phyloP scores from a whole-genome alignment of 805 yeast species.

The Peterozyma xylosa region DNA sequence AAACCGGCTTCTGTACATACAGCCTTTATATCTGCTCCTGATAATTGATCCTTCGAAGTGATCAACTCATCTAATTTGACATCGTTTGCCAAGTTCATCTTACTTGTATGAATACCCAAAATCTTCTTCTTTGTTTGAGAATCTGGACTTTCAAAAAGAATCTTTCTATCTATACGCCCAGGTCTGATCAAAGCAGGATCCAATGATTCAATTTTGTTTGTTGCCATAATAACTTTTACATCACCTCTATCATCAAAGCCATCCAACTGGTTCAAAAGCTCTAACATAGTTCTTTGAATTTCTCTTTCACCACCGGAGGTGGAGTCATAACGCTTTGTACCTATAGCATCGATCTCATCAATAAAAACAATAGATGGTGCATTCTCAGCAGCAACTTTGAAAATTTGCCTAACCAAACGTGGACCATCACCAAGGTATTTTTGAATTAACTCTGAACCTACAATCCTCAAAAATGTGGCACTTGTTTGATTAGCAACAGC shows the following conservation, averaged over 20 bases:
- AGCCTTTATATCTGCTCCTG: slow-evolving; percentile 97
- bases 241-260: slow-evolving; percentile 97
- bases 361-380: slow-evolving; percentile 98
- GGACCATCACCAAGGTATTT: slow-evolving; percentile 98
- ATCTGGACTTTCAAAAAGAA: slow-evolving; percentile 93
- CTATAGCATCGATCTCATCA: slow-evolving; percentile 98
- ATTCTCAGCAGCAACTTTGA: slow-evolving; percentile 93
- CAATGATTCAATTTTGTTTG: slow-evolving; percentile 86
- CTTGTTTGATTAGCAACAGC: slow-evolving; percentile 98
- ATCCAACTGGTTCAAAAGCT: slow-evolving; percentile 87
- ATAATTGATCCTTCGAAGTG: slow-evolving; percentile 83
- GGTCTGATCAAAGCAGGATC: slow-evolving; percentile 97
- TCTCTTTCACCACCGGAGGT: slow-evolving; percentile 95
- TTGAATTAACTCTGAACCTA: slow-evolving; percentile 94
- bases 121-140: slow-evolving; percentile 89
- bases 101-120: slow-evolving; percentile 83
- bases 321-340: slow-evolving; percentile 93
- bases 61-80: slow-evolving; percentile 87
- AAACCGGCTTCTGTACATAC: slow-evolving; percentile 97
- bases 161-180: slow-evolving; percentile 94
- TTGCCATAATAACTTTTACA: slow-evolving; percentile 97
- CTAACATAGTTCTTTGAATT: slow-evolving; percentile 97
- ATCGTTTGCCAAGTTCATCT: slow-evolving; percentile 84
- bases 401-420: slow-evolving; percentile 84
- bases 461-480: slow-evolving; percentile 92